Conservation (phyloP, 2,329 filamentous ascomycete genomes). For the Ilyonectria mors-panacis region DNA sequence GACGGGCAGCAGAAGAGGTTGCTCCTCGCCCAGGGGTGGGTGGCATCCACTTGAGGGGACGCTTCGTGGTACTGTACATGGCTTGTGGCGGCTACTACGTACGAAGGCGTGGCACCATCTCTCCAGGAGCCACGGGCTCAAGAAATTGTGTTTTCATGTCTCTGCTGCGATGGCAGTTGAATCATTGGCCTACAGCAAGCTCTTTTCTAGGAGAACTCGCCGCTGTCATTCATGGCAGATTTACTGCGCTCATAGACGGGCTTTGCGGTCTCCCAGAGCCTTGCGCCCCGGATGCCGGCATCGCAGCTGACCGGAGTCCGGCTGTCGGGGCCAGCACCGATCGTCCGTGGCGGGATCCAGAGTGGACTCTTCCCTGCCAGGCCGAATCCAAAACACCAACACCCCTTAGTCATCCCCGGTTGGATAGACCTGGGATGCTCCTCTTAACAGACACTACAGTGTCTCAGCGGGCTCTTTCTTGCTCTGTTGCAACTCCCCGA, state of each 20-base stretch:
- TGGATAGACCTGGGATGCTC: background rate
- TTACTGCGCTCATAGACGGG: background rate
- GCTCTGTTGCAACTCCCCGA: background rate
- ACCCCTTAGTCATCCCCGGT: background rate
- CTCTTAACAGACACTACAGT: too few relatives aligned
- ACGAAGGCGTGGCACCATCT: background rate
- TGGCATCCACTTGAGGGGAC: background rate
- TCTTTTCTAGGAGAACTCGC: background rate
- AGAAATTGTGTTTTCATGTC: background rate
- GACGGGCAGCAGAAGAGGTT: background rate
- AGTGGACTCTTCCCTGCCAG: background rate
- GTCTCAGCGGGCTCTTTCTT: background rate
- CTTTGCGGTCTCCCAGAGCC: background rate
- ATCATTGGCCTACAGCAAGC: background rate
- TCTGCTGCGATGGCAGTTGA: background rate
- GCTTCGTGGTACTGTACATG: background rate
- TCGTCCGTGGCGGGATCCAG: conserved; percentile 39
- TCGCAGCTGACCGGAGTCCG: conserved; percentile 24
- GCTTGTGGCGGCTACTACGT: background rate
- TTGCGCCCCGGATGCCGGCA: too few relatives aligned
- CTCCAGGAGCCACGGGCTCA: background rate
- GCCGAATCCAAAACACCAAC: conserved; percentile 1
- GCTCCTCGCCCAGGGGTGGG: background rate
- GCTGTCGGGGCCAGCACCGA: conserved; percentile 45
- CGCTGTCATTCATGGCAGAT: background rate